Percentiles rank a stretch among this genome's conserved stretches.
These are phyloP conservation scores for Catenaria anguillulae DNA, from an alignment of 371 early-diverging fungal genomes.

Conservation along the genomic window DNA sequence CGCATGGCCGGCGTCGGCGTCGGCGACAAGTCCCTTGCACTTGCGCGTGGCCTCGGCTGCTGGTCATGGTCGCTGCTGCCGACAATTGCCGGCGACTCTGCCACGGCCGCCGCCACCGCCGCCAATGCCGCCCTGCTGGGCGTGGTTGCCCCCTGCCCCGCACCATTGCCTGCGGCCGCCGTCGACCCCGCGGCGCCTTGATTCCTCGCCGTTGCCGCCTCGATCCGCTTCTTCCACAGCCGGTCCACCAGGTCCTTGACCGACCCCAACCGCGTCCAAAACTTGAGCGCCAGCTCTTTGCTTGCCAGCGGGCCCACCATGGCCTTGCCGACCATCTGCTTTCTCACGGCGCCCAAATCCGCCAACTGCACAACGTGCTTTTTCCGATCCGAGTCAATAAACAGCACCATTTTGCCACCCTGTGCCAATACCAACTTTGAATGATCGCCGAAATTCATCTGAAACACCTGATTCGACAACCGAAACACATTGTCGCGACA, in stretches of 20 bases:
- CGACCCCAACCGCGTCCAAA: not conserved
- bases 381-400: slow-evolving; percentile 19
- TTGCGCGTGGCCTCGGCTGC: too few species aligned
- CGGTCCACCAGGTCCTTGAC: slow-evolving; percentile 4
- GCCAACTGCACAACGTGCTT: not conserved
- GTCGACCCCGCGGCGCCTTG: too few species aligned
- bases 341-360: not conserved
- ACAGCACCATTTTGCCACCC: slow-evolving; percentile 33
- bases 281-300: not conserved
- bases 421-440: slow-evolving; percentile 48
- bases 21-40: too few species aligned
- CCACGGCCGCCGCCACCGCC: too few species aligned
- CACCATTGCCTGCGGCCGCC: too few species aligned
- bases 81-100: too few species aligned
- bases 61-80: too few species aligned
- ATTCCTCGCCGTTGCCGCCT: too few species aligned
- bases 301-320: not conserved
- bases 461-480: slow-evolving; percentile 49
- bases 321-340: not conserved
- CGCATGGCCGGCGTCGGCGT: too few species aligned
- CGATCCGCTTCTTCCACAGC: not conserved
- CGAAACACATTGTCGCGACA: slow-evolving; percentile 51
- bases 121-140: too few species aligned
- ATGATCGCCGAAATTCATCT: slow-evolving; percentile 61
- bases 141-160: too few species aligned